A percentile compares a stretch with the other conserved stretches of the same genome.
Conservation (phyloP, 805 yeast genomes). For the Yarrowia bubula region DNA sequence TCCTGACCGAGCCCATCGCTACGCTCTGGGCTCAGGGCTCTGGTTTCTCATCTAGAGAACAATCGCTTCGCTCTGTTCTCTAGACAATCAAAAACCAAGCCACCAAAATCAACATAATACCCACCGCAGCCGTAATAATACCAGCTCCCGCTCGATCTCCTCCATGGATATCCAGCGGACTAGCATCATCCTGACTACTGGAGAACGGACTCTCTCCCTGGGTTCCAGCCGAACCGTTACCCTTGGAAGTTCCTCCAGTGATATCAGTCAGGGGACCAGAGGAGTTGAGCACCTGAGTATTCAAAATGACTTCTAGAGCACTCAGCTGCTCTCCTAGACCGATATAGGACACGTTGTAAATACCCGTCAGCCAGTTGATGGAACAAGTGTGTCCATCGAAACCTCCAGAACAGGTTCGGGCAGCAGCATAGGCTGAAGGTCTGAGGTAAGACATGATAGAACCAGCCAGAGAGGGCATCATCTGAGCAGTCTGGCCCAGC, state of each 20-base stretch:
- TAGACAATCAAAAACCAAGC: constrained; percentile 69
- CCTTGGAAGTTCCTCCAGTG: constrained; percentile 69
- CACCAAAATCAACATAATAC: constrained; percentile 54
- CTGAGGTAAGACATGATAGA: constrained; percentile 46
- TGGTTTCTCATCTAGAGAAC: too few relatives aligned
- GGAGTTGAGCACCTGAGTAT: constrained; percentile 30
- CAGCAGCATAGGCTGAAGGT: constrained; percentile 68
- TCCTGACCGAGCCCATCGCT: too few relatives aligned
- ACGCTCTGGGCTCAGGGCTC: too few relatives aligned
- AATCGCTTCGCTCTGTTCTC: not conserved
- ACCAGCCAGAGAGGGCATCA: constrained; percentile 54
- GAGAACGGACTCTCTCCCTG: constrained; percentile 26
- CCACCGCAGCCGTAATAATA: constrained; percentile 70
- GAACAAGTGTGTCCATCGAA: constrained; percentile 88
- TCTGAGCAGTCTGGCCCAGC: constrained; percentile 67
- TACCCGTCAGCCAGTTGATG: constrained; percentile 61
- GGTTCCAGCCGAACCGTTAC: constrained; percentile 69
- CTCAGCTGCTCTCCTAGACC: constrained; percentile 92
- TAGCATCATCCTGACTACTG: not conserved
- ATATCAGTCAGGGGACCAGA: constrained; percentile 61
- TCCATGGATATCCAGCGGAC: constrained; percentile 44
- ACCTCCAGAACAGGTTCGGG: constrained; percentile 83
- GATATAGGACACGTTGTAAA: constrained; percentile 64
- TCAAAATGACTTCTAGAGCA: constrained; percentile 66
- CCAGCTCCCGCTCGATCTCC: constrained; percentile 91